These are phyloP conservation scores for Biscutella auriculata DNA, from an alignment of 441 rosid genomes.

Conservation along the genomic window DNA sequence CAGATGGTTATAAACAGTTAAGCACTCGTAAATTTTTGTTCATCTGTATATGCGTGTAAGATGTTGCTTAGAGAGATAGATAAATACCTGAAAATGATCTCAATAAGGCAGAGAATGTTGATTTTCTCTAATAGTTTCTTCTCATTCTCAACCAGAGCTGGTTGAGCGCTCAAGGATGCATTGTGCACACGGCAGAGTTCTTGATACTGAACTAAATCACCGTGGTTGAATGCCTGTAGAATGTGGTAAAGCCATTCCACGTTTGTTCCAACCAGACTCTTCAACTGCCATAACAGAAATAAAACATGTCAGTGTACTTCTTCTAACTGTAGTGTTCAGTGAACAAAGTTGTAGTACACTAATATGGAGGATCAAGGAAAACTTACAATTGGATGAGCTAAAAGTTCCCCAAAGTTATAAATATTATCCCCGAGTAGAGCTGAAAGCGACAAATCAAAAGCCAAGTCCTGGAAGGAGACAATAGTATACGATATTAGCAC, in stretches of 20 bases:
- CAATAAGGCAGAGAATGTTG: conserved; percentile 92
- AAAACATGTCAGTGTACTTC: neutral
- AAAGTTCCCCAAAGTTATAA: conserved; percentile 93
- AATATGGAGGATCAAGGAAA: neutral
- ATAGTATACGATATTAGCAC: neutral
- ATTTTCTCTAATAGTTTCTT: conserved; percentile 82
- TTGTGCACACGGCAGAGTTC: conserved; percentile 77
- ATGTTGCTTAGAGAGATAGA: neutral
- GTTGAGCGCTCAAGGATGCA: conserved; percentile 75
- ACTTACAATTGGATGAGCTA: conserved; percentile 97
- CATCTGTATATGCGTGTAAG: neutral
- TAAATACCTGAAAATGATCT: conserved; percentile 82
- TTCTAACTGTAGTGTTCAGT: neutral
- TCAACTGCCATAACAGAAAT: conserved; percentile 40
- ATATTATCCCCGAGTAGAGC: conserved; percentile 91
- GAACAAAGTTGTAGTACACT: neutral
- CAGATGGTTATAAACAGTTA: neutral
- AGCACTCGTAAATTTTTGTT: neutral
- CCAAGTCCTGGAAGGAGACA: conserved; percentile 61
- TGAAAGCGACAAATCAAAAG: conserved; percentile 90
- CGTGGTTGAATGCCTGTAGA: conserved; percentile 82
- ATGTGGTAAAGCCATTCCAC: conserved; percentile 95
- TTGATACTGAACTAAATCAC: conserved; percentile 75
- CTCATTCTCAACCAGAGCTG: conserved; percentile 85
- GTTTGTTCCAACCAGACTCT: conserved; percentile 70